Base-by-base conservation (phyloP, 179 eudicot species). In the Actinidia chinensis region DNA sequence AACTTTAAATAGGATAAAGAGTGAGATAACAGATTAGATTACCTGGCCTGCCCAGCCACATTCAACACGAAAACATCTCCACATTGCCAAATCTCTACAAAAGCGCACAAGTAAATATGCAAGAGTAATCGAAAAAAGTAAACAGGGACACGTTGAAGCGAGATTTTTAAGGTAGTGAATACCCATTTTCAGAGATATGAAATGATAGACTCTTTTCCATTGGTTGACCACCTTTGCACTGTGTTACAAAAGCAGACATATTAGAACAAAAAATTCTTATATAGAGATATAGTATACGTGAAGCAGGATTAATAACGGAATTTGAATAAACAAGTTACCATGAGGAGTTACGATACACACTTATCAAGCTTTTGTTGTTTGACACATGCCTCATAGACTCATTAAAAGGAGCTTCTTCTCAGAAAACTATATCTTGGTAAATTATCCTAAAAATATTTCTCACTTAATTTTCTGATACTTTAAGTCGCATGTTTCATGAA, bases 31-130 rank as follows among this genome's bases (percentile, higher is more conserved):
- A 78, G 71, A 74, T 81, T 52, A 55, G 48, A 73, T 20, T 73
- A 86, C 89, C 85, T 84, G 80, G 65, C 85, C 89, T 52, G 89
- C 82, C 87, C 87, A 84, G 76, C 87, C 87, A 77, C 89, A 86
- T 50, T 84, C 84, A 51, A 78, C 43, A 68, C 48, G 65, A 23
- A 84, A 86, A 65, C 89, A 86, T 48, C 87, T 86, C 89, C 87
- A 86, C 55, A 82, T 82, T 50, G 89, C 86, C 75, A 80, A 80
- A 66, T 67, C 75, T 84, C 87, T 86, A 78, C n/a, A 22, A 51
- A 20, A 51, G 7, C 55, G 54, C 47, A 17, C 58, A 40, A 63
- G 12, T 44, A 65, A 70, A 0, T 9, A 18, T 25, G 8, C 5
- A 40, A 69, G 60, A 15, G 43, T n/a, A 51, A 7, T 61, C 7